Percentiles rank a stretch among this genome's conserved stretches.
phyloP scores from a whole-genome alignment of 2,329 filamentous ascomycete species.

The Ophiostoma sp. region DNA sequence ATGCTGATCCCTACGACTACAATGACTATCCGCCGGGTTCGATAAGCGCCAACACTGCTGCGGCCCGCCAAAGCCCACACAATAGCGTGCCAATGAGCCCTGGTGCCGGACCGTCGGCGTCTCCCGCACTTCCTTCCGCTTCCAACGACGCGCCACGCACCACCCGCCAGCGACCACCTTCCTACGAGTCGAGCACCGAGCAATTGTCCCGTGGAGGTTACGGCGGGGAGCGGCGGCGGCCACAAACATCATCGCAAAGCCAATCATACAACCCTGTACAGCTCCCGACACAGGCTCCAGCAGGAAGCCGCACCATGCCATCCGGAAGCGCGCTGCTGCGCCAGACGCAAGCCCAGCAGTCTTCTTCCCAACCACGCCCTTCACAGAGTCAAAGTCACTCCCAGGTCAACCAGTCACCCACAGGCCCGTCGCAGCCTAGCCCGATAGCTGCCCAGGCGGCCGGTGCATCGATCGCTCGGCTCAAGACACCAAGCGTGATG shows the following conservation, averaged over 20 bases:
- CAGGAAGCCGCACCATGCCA: constrained; percentile 13
- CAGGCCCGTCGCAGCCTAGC: neutral
- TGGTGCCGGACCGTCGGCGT: neutral
- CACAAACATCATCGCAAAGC: neutral
- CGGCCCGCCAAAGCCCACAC: constrained; percentile 12
- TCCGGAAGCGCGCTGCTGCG: neutral
- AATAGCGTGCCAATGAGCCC: constrained; percentile 8
- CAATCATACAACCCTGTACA: constrained; percentile 1
- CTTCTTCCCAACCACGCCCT: neutral
- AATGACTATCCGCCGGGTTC: neutral
- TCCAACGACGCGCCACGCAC: constrained; percentile 7
- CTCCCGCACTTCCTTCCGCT: neutral
- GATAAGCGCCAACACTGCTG: constrained; percentile 11
- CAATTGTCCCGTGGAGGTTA: constrained; percentile 3
- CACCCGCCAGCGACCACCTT: constrained; percentile 8
- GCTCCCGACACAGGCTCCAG: neutral
- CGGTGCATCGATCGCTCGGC: constrained; percentile 7
- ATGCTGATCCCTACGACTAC: constrained; percentile 11
- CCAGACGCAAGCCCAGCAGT: constrained; percentile 7
- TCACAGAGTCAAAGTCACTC: constrained; percentile 4
- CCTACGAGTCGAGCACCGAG: constrained; percentile 1
- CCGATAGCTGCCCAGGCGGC: neutral
- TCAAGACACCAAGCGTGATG: constrained; percentile 9
- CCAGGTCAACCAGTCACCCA: neutral
- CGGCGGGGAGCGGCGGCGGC: neutral